Evolutionary conservation across 495 filamentous ascomycete species (phyloP), one percentile per base, ranked within the genome.

Genomic region (Amorphotheca resinae): DNA sequence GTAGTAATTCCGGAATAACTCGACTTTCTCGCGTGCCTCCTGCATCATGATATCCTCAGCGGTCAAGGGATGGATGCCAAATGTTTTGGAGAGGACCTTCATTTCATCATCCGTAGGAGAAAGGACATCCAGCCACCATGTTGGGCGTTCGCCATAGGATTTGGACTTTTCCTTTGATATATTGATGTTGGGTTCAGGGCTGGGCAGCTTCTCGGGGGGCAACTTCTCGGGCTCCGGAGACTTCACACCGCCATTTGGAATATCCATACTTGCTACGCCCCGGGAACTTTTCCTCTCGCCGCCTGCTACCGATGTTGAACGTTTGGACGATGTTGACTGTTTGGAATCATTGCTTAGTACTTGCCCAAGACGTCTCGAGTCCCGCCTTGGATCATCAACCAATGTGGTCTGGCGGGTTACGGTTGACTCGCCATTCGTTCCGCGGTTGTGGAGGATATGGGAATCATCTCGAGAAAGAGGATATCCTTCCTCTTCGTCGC

Each of bases 31-130:
- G 8, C 91, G 85, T 34, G 84, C 80, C 64, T 98, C 91, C 58
- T 96, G 84, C 66, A 93, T 79, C 75, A 95, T 79, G 60, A 98
- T 96, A 60, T 98, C 91, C 58, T 98, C 91, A 16, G 83, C 79
- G 0, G 91, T 98, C 37, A 98, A 64, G 2, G 89, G 87, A 60
- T 98, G 91, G 38, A 98, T 93, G 6, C 84, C 81, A 58, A 98
- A 98, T 0, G 89, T 76, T 57, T 93, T 93, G 28, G 87, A 78
- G 16, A 98, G 68, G 22, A 91, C 77, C 45, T 81, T 81, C 84
- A 96, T 93, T 62, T 98, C 91, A 9, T 77, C 73, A 40, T 93
- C 86, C 4, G 88, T 95, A 3, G 91, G 91, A 17, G 77, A 84
- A 7, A 91, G 68, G 23, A 95, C 77, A 57, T 98, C 93, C 0